A percentile compares a stretch with the other conserved stretches of the same genome.
Evolutionary conservation across 176 grass and related monocot genomes (phyloP).

Genomic region (Triticum urartu): DNA sequence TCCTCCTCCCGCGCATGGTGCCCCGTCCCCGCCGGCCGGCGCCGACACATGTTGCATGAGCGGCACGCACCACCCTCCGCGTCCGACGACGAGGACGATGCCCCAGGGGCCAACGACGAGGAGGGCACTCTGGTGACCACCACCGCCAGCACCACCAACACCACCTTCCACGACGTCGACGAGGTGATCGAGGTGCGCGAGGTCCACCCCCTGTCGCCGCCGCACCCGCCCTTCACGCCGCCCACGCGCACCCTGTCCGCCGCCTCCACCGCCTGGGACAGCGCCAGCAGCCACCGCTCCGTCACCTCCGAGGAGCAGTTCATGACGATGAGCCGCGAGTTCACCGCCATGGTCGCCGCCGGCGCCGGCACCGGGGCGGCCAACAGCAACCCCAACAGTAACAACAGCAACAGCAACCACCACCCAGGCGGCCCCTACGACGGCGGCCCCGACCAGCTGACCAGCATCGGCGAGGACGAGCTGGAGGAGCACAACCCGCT

Average conservation of each 20-base stretch:
- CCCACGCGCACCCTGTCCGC: constrained; percentile 29
- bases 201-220: constrained; percentile 59
- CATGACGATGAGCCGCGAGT: constrained; percentile 79
- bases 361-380: constrained; percentile 10
- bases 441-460: constrained; percentile 29
- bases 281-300: constrained; percentile 55
- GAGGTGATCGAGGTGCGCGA: constrained; percentile 60
- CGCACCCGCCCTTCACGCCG: constrained; percentile 5
- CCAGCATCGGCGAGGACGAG: constrained; percentile 75
- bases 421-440: neutral
- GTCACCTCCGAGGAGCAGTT: constrained; percentile 58
- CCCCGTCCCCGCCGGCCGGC: neutral
- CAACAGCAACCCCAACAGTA: neutral
- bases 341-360: constrained; percentile 74
- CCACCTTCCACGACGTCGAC: constrained; percentile 53
- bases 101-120: neutral
- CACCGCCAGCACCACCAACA: neutral
- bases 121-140: neutral
- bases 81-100: constrained; percentile 21
- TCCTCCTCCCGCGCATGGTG: constrained; percentile 24
- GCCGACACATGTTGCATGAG: constrained; percentile 57
- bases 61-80: constrained; percentile 25
- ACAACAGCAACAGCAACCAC: neutral
- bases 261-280: constrained; percentile 42
- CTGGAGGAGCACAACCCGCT: constrained; percentile 92